phyloP scores from a whole-genome alignment of 2,329 filamentous ascomycete genomes.

The Trichoderma lentiforme region DNA sequence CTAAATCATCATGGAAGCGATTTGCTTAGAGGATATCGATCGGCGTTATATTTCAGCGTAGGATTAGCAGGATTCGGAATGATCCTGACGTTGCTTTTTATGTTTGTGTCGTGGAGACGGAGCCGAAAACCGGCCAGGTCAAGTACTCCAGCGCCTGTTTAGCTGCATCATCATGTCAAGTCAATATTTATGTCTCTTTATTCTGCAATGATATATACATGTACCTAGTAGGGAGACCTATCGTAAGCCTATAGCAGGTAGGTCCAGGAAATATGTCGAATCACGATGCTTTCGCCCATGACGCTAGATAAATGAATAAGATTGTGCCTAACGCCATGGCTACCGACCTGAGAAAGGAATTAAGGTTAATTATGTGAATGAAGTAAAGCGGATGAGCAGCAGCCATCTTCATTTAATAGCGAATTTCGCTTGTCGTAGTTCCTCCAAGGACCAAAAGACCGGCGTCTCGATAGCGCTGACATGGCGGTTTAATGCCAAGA shows the following conservation, averaged over 20 bases:
- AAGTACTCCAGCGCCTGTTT: background rate
- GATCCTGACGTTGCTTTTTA: conserved; percentile 2
- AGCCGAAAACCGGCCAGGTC: background rate
- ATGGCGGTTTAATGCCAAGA: background rate
- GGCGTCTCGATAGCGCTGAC: background rate
- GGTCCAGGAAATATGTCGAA: background rate
- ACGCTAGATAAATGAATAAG: background rate
- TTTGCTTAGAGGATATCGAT: conserved; percentile 25
- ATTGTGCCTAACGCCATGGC: background rate
- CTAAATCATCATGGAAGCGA: conserved; percentile 29
- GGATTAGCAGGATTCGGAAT: conserved; percentile 9
- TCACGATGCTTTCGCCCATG: background rate
- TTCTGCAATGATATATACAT: background rate
- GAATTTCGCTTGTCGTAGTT: background rate
- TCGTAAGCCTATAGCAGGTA: background rate
- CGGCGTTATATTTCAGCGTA: conserved; percentile 32
- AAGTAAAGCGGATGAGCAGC: background rate
- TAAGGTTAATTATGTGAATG: background rate
- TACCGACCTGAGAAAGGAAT: background rate
- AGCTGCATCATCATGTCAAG: background rate
- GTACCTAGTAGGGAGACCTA: background rate
- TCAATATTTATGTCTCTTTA: background rate
- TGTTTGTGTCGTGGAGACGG: conserved; percentile 11
- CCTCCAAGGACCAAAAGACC: background rate
- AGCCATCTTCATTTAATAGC: background rate